Conservation (phyloP, 306 rosid species). For the Oemleria cerasiformis region DNA sequence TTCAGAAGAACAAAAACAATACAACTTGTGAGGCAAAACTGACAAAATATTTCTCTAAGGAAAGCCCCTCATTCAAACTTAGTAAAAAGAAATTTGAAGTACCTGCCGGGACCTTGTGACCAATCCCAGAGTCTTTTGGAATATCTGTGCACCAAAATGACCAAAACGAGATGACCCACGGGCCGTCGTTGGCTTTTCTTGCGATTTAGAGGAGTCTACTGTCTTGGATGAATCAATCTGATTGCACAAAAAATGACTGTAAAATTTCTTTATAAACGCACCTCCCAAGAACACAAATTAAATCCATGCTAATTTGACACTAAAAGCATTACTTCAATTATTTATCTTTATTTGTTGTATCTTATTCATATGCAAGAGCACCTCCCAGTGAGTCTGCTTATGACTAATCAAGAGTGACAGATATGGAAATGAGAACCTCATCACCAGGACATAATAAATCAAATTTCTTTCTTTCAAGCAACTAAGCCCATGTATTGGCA, state of each 20-base stretch:
- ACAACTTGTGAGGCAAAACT: not conserved
- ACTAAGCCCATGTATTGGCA: too few species aligned
- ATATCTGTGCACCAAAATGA: conserved; percentile 54
- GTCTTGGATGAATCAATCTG: conserved; percentile 42
- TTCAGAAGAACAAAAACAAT: conserved; percentile 25
- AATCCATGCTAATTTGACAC: not conserved
- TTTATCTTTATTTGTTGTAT: not conserved
- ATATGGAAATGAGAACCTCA: too few species aligned
- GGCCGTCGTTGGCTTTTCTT: conserved; percentile 38
- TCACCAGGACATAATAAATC: too few species aligned
- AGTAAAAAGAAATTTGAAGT: conserved; percentile 3
- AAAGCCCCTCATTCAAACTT: not conserved
- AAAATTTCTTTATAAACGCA: not conserved
- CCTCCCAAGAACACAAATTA: not conserved
- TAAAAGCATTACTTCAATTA: too few species aligned
- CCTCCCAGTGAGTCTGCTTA: not conserved
- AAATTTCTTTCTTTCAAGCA: too few species aligned
- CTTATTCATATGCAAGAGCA: not conserved
- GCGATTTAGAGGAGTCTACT: conserved; percentile 37
- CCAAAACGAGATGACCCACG: conserved; percentile 56
- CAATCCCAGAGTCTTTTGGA: conserved; percentile 68
- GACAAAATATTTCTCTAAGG: not conserved
- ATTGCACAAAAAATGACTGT: conserved; percentile 12
- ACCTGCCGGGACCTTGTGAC: conserved; percentile 68
- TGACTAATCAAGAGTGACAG: too few species aligned